Base-by-base conservation (phyloP, 306 rosid genomes). In the Malus orientalis region DNA sequence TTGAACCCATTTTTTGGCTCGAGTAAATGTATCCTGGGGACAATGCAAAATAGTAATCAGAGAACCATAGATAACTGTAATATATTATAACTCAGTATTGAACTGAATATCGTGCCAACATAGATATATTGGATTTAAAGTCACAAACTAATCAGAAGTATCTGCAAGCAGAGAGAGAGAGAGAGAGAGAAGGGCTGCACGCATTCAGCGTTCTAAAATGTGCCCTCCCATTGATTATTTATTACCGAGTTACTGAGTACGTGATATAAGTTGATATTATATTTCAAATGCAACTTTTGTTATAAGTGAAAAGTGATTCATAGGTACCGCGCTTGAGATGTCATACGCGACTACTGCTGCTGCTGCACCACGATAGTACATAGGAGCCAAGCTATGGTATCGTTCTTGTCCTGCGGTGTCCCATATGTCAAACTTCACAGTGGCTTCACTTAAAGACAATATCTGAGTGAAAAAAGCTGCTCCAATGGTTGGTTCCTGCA, bases 401-500 rank as follows among this genome's bases (percentile, higher is more conserved):
- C 98, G 75, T 79, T 93, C 98, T 79, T 93, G 98, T 72, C 98
- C 98, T 54, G 98, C 97, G 73, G 98, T 93, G 81, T 93, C 98
- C 98, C 98, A 93, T 79, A 93, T 91, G 33, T 93, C 98, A 76
- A 93, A 89, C 88, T 93, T 93, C 79, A 93, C 93, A 0, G 97
- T 91, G 3, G 91, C 98, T 73, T 93, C 98, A 68, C 89, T 77
- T 78, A 93, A 74, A 54, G 98, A 89, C 45, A 93, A 78, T 80
- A 89, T 89, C 73, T 93, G 97, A 9, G 98, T 87, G 89, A 91
- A 93, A 75, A 93, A 93, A 0, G 98, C 98, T 38, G 98, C 98
- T 85, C 98, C 98, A 58, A 93, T 76, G 7, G 98, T 93, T 75
- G 98, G 91, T 81, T 93, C 98, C 98, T 93, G 85, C 60, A 73